Percentiles rank a stretch among this genome's conserved stretches.
Evolutionary conservation across 768 basidiomycete genomes (phyloP).

Genomic region (Podaxis sp.): DNA sequence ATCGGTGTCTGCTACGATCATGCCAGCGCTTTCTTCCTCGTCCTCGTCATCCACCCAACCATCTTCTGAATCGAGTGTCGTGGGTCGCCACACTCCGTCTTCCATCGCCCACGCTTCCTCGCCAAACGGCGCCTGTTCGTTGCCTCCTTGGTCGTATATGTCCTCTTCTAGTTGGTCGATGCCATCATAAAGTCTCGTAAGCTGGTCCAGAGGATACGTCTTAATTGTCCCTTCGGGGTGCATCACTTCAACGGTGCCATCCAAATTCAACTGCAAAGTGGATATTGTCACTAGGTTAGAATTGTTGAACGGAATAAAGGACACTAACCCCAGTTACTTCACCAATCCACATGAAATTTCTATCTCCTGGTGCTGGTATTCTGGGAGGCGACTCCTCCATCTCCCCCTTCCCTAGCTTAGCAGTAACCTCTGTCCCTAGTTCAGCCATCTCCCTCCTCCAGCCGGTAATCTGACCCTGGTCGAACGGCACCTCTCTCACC

Average conservation of each 20-base stretch:
- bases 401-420: conserved; percentile 38
- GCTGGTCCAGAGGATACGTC: conserved; percentile 59
- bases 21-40: conserved; percentile 21
- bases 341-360: conserved; percentile 74
- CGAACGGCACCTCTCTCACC: conserved; percentile 61
- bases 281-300: conserved; percentile 13
- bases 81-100: conserved; percentile 47
- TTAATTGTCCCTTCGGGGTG: conserved; percentile 56
- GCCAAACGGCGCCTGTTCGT: conserved; percentile 42
- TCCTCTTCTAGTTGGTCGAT: conserved; percentile 78
- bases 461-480: conserved; percentile 54
- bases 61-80: conserved; percentile 40
- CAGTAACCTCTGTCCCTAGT: conserved; percentile 60
- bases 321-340: conserved; percentile 72
- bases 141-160: conserved; percentile 53
- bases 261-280: conserved; percentile 57
- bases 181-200: conserved; percentile 80
- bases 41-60: conserved; percentile 33
- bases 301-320: conserved; percentile 2
- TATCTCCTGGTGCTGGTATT: conserved; percentile 38
- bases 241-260: conserved; percentile 73
- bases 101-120: conserved; percentile 43
- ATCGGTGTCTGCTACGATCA: conserved; percentile 17
- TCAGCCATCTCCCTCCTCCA: conserved; percentile 75
- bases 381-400: conserved; percentile 41